These are phyloP conservation scores for Puya raimondii DNA, from an alignment of 176 grass and related monocot species.

Conservation along the genomic window DNA sequence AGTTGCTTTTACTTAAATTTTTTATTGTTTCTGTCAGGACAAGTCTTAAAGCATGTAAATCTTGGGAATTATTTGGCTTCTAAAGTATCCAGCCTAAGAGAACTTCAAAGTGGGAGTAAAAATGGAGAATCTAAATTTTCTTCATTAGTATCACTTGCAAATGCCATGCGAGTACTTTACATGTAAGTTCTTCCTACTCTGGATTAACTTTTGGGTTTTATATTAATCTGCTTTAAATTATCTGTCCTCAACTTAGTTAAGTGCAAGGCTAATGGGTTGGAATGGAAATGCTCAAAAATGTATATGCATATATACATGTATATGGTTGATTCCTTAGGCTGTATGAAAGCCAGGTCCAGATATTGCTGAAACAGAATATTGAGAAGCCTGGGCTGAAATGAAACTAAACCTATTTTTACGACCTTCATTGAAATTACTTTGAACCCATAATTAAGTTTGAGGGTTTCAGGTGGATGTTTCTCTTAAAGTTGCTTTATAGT, in stretches of 20 bases:
- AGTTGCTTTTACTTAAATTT: slow-evolving; percentile 12
- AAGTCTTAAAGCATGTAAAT: slow-evolving; percentile 63
- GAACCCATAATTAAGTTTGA: too few species aligned
- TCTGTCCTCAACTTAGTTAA: neutral
- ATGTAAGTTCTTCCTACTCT: slow-evolving; percentile 41
- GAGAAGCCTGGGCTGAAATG: too few species aligned
- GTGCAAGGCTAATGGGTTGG: too few species aligned
- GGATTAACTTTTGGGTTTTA: neutral
- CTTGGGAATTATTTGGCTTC: slow-evolving; percentile 74
- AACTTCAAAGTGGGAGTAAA: slow-evolving; percentile 62
- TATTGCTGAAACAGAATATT: too few species aligned
- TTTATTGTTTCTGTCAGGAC: slow-evolving; percentile 42
- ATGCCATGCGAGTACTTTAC: slow-evolving; percentile 64
- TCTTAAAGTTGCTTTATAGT: too few species aligned
- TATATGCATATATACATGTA: too few species aligned
- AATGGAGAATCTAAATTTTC: slow-evolving; percentile 37
- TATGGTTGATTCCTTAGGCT: too few species aligned
- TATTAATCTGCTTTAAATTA: neutral
- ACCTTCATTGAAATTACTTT: too few species aligned
- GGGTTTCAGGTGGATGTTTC: too few species aligned
- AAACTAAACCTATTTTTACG: too few species aligned
- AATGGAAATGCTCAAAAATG: too few species aligned
- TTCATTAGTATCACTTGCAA: slow-evolving; percentile 60
- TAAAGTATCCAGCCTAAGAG: slow-evolving; percentile 51
- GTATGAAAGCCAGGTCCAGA: too few species aligned